phyloP scores from a whole-genome alignment of 225 moss, liverwort and hornwort species.

The Marchantia polymorpha region DNA sequence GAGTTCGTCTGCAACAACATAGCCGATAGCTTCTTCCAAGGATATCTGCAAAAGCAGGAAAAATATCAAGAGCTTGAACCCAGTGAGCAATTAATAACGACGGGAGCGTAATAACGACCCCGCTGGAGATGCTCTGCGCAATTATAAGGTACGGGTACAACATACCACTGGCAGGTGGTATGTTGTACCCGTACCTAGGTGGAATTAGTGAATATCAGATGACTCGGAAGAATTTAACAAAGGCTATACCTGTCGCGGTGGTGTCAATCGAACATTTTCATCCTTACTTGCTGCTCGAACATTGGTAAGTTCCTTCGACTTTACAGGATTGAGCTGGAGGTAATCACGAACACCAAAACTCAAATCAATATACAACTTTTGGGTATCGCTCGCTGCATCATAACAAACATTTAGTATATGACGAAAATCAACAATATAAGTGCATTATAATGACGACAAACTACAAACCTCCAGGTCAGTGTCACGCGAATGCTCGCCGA shows the following conservation, averaged over 20 bases:
- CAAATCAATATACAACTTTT: neutral
- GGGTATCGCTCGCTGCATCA: neutral
- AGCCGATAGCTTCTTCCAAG: slow-evolving; percentile 95
- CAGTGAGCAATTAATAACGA: too few relatives aligned
- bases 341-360: neutral
- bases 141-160: neutral
- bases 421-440: neutral
- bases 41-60: slow-evolving; percentile 32
- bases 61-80: neutral
- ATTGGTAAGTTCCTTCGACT: slow-evolving; percentile 74
- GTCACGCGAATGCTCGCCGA: slow-evolving; percentile 94
- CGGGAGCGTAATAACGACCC: neutral
- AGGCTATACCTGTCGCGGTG: slow-evolving; percentile 67
- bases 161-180: too few relatives aligned
- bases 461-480: slow-evolving; percentile 56
- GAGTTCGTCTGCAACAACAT: slow-evolving; percentile 81
- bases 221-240: neutral
- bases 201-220: neutral
- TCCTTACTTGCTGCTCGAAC: slow-evolving; percentile 90
- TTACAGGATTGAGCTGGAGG: slow-evolving; percentile 48
- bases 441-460: slow-evolving; percentile 29
- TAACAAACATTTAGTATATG: neutral
- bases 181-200: neutral
- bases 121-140: neutral
- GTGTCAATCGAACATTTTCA: slow-evolving; percentile 88